Percentiles rank a stretch among this genome's conserved stretches.
These are phyloP conservation scores for Coemansia sp. DNA, from an alignment of 192 early-diverging fungal species.

Conservation along the genomic window DNA sequence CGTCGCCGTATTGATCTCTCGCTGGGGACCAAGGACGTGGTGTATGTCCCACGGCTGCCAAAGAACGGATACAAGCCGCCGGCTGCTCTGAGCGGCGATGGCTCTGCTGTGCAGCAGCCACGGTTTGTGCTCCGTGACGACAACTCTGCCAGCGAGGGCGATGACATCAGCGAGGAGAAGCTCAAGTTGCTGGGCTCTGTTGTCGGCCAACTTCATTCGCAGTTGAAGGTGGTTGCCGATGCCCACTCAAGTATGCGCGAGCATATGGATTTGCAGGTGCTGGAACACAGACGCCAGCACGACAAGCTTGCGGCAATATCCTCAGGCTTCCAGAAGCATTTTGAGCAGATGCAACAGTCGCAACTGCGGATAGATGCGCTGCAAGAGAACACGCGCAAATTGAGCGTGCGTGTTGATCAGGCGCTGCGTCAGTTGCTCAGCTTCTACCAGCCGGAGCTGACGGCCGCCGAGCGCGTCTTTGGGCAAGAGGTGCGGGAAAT, in stretches of 20 bases:
- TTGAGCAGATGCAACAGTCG: constrained; percentile 42
- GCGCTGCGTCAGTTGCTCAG: constrained; percentile 65
- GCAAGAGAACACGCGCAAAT: constrained; percentile 35
- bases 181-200: constrained; percentile 43
- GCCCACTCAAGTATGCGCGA: constrained; percentile 46
- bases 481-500: constrained; percentile 33
- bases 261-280: constrained; percentile 40
- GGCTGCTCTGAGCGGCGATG: constrained; percentile 1
- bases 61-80: constrained; percentile 27
- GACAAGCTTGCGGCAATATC: constrained; percentile 46
- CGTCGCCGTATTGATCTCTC: constrained; percentile 35
- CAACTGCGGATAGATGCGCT: constrained; percentile 50
- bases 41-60: constrained; percentile 51
- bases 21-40: constrained; percentile 30
- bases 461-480: constrained; percentile 55
- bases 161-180: constrained; percentile 31
- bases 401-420: constrained; percentile 59
- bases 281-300: constrained; percentile 53
- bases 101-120: constrained; percentile 27
- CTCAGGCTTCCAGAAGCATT: constrained; percentile 36
- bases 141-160: constrained; percentile 17
- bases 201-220: constrained; percentile 48
- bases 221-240: constrained; percentile 45
- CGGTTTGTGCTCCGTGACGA: constrained; percentile 42
- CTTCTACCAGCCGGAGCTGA: constrained; percentile 62